Conservation (phyloP, 1,139 yeast species). For the Zygoascus sp. region DNA sequence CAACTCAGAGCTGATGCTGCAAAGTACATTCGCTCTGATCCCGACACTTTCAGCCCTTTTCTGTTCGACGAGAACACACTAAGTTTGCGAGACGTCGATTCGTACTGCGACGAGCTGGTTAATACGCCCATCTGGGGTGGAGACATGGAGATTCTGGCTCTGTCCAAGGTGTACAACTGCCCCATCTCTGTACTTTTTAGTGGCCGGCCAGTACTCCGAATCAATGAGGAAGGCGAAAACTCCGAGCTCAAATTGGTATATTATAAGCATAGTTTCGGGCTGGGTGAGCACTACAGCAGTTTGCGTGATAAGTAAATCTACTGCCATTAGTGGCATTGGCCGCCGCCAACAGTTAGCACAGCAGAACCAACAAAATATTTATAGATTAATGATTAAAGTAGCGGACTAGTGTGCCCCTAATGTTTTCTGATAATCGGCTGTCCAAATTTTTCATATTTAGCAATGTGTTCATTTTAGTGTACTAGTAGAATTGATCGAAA, state of each 20-base stretch:
- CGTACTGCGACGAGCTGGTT: conserved; percentile 65
- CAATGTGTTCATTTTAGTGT: too few relatives aligned
- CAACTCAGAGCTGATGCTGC: conserved; percentile 65
- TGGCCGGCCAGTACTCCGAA: conserved; percentile 58
- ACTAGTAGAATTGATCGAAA: too few relatives aligned
- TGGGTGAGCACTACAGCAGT: conserved; percentile 95
- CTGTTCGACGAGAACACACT: conserved; percentile 72
- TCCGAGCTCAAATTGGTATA: conserved; percentile 68
- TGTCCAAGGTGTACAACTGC: conserved; percentile 61
- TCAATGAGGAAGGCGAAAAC: conserved; percentile 47
- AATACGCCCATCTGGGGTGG: conserved; percentile 94
- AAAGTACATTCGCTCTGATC: conserved; percentile 54
- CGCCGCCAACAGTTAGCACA: too few relatives aligned
- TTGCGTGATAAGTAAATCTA: conserved; percentile 44
- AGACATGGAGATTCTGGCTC: conserved; percentile 82
- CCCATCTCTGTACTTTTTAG: conserved; percentile 74
- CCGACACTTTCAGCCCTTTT: conserved; percentile 74
- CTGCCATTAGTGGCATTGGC: background rate
- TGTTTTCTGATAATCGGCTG: too few relatives aligned
- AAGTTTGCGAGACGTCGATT: conserved; percentile 56
- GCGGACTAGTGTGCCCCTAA: too few relatives aligned
- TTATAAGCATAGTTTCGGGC: conserved; percentile 78
- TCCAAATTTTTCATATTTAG: too few relatives aligned
- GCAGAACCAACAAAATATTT: too few relatives aligned
- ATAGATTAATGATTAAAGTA: too few relatives aligned